Base-by-base conservation (phyloP, 1,284 basidiomycete genomes). In the Tilletia walkeri region DNA sequence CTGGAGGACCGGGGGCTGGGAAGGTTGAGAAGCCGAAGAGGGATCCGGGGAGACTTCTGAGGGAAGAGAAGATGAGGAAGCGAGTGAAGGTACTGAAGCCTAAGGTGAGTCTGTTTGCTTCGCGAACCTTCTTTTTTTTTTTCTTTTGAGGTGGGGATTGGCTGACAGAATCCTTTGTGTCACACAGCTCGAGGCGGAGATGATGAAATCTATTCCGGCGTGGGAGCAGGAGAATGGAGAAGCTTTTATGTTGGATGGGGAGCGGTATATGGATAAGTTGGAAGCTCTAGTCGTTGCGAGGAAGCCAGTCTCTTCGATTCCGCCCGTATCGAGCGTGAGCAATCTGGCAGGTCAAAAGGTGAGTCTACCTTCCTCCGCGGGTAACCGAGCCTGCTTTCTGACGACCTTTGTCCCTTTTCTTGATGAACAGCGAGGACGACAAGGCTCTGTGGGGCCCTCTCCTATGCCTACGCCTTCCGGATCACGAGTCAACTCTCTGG, bases 11-110 rank as follows among this genome's bases (percentile, higher is more conserved):
- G 24, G 24, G 41, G 41, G 41, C 41, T 7, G 41, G 41, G 16
- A 63, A 36, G 14, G 59, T 53, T 3, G 48, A 67, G 49, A 67
- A 67, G 36, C 41, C 66, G 18, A 87, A 93, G 69, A 80, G 85
- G 69, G 76, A 84, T 69, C 80, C 85, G 1, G 84, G 84, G 9
- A 75, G 84, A 30, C 84, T 99, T 65, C 85, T 99, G 65, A 87
- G 93, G 65, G 95, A 99, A 85, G 95, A 98, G 86, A 97, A 96
- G 88, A 94, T 96, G 90, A 88, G 95, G 68, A 99, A 97, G 85
- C 87, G 95, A 12, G 93, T 99, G n/a, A 88, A 88, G 74, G 91
- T 93, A 82, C 91, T 96, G 85, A 98, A 97, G 84, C 95, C 95
- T 34, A 89, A 92, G 81, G 94, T 95, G 79, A 36, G 66, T 12